These are phyloP conservation scores for Pestalotiopsis sp. DNA, from an alignment of 2,329 filamentous ascomycete genomes.

Conservation along the genomic window DNA sequence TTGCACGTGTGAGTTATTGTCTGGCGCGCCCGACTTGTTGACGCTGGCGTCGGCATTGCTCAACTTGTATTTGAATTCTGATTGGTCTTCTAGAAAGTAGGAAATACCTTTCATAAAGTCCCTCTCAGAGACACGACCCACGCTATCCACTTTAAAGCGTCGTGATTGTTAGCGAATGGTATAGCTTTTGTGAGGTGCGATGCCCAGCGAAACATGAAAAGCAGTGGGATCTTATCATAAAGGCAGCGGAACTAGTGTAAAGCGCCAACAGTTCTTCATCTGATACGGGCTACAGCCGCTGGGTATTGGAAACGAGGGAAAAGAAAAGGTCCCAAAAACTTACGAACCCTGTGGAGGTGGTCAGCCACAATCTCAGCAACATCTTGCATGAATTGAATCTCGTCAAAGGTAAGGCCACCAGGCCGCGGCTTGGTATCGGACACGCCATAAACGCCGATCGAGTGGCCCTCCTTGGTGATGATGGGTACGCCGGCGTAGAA, in stretches of 20 bases:
- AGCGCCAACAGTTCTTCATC: background rate
- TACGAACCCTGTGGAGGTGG: conserved; percentile 57
- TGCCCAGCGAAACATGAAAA: background rate
- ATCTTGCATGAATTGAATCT: conserved; percentile 57
- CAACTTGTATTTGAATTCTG: conserved; percentile 23
- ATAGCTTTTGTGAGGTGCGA: background rate
- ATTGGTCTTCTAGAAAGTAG: conserved; percentile 24
- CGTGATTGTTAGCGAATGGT: conserved; percentile 8
- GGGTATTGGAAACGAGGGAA: background rate
- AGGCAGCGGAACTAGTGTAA: background rate
- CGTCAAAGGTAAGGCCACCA: conserved; percentile 47
- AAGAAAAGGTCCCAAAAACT: conserved; percentile 20
- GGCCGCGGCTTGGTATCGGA: conserved; percentile 30
- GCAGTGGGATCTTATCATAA: background rate
- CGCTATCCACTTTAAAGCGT: conserved; percentile 17
- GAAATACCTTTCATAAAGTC: conserved; percentile 26
- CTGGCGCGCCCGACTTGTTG: conserved; percentile 2
- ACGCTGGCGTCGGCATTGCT: conserved; percentile 17
- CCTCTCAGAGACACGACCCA: conserved; percentile 23
- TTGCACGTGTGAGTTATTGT: conserved; percentile 12
- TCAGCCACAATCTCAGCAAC: conserved; percentile 60
- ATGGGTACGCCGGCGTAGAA: conserved; percentile 24
- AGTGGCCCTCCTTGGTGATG: conserved; percentile 15
- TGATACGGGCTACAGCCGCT: background rate
- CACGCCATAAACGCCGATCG: conserved; percentile 22